phyloP scores from a whole-genome alignment of 352 stramenopile genomes.

The Aphanomyces invadans region DNA sequence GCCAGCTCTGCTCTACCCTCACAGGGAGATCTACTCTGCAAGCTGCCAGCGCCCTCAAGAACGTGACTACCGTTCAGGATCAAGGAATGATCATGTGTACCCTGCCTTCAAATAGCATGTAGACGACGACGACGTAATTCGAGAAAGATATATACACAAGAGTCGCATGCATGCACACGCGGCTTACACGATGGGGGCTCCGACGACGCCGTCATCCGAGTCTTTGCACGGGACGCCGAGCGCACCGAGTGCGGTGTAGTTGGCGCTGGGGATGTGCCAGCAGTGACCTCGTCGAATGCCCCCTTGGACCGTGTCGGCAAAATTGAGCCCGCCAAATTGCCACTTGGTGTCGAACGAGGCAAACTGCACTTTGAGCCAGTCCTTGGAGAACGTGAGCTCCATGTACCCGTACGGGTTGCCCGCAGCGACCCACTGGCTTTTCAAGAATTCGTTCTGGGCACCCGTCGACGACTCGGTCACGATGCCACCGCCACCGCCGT shows the following conservation, averaged over 20 bases:
- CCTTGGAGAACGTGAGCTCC: conserved; percentile 74
- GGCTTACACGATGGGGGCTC: conserved; percentile 17
- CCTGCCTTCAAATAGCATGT: too few relatives aligned
- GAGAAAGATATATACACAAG: not conserved
- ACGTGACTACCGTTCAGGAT: too few relatives aligned
- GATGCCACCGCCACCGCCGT: conserved; percentile 38
- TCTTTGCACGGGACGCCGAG: conserved; percentile 11
- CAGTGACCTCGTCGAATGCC: conserved; percentile 29
- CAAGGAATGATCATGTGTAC: too few relatives aligned
- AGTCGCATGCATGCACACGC: not conserved
- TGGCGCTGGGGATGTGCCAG: conserved; percentile 38
- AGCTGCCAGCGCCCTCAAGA: too few relatives aligned
- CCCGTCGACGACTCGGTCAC: conserved; percentile 32
- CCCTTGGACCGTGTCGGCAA: conserved; percentile 38
- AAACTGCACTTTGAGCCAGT: conserved; percentile 80
- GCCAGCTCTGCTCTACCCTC: too few relatives aligned
- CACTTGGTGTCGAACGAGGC: conserved; percentile 72
- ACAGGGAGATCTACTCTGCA: too few relatives aligned
- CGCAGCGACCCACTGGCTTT: conserved; percentile 68
- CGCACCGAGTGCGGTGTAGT: not conserved
- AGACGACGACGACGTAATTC: too few relatives aligned
- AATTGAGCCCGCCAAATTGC: conserved; percentile 65
- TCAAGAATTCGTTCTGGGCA: conserved; percentile 38
- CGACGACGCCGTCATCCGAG: conserved; percentile 11
- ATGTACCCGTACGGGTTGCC: conserved; percentile 82